Base-by-base conservation (phyloP, 345 rosid genomes). In the Sisymbrium altissimum region DNA sequence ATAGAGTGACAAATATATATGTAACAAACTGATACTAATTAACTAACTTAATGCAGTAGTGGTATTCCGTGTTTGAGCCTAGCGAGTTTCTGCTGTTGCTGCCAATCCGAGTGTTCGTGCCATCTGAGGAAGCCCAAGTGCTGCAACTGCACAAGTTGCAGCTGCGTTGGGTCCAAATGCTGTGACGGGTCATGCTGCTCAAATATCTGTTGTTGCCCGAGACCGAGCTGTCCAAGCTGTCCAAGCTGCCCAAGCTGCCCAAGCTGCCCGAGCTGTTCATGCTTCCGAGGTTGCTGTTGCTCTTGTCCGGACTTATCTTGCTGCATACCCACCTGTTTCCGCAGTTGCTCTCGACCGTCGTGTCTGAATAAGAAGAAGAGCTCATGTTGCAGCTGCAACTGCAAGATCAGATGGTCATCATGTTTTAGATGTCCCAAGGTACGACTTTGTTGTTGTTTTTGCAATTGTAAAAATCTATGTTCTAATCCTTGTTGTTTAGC, bases 11-110 rank as follows among this genome's bases (percentile, higher is more conserved):
- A 61, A 4, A 3, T 59, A 12, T 36, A 29, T 33, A 21, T 49
- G 17, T 19, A 18, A 48, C 25, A 29, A 53, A 64, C 17, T 64
- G 21, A 81, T 29, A 63, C 44, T 71, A 25, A 52, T 35, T 48
- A 49, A 52, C 25, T 49, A 66, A 13, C 30, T 10, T 35, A 15
- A 14, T 76, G 32, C 81, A 77, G 83, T 91, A 83, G 92, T 54
- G 81, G 89, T 74, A 40, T 75, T 7, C 87, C 91, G 45, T 85
- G 97, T 52, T 81, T 84, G 52, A 88, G 77, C 49, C 55, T 88
- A 55, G 85, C 86, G 11, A 88, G 90, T 89, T 81, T 89, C 48
- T 89, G 91, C 66, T 88, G 97, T 73, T 84, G 92, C 86, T 87
- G 89, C 66, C 79, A 38, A 77, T 83, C 97, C 43, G 73, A 65